Evolutionary conservation across 768 basidiomycete genomes (phyloP).

Genomic region (Mycena albidolilacea): DNA sequence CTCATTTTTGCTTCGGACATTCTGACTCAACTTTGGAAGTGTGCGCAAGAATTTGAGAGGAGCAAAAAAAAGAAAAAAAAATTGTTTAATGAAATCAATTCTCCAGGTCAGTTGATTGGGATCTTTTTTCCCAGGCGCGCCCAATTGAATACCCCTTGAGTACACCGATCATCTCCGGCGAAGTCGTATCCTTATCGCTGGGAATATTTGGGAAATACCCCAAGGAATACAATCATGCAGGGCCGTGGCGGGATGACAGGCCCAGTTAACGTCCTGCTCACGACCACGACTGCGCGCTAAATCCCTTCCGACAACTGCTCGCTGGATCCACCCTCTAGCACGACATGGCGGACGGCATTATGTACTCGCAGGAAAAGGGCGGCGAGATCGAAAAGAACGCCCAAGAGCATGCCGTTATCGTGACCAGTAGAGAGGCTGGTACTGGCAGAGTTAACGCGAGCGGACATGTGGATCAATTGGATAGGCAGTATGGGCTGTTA

Average conservation of each 20-base stretch:
- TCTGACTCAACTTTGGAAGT: no score
- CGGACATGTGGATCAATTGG: conserved; percentile 35
- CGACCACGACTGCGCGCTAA: conserved; percentile 13
- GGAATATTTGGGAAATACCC: not conserved
- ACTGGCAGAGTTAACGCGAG: conserved; percentile 32
- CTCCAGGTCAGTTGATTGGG: not conserved
- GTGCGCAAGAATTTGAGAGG: no score
- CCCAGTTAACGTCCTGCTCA: no score
- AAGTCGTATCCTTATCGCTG: not conserved
- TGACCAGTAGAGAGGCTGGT: conserved; percentile 16
- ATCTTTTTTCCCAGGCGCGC: conserved; percentile 2
- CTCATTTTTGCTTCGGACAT: no score
- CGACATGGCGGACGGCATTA: conserved; percentile 12
- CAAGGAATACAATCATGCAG: not conserved
- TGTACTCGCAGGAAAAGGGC: conserved; percentile 11
- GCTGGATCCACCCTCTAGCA: not conserved
- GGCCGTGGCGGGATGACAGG: no score
- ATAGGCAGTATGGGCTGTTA: conserved; percentile 36
- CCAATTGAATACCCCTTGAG: not conserved
- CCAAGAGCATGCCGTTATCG: conserved; percentile 4
- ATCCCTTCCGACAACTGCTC: not conserved
- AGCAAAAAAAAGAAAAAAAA: no score
- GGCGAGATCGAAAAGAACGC: conserved; percentile 14
- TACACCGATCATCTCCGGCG: not conserved
- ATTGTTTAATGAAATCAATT: not conserved